Percentiles rank a stretch among this genome's conserved stretches.
Evolutionary conservation across 495 filamentous ascomycete genomes (phyloP).

Genomic region (Annulohypoxylon nitens): DNA sequence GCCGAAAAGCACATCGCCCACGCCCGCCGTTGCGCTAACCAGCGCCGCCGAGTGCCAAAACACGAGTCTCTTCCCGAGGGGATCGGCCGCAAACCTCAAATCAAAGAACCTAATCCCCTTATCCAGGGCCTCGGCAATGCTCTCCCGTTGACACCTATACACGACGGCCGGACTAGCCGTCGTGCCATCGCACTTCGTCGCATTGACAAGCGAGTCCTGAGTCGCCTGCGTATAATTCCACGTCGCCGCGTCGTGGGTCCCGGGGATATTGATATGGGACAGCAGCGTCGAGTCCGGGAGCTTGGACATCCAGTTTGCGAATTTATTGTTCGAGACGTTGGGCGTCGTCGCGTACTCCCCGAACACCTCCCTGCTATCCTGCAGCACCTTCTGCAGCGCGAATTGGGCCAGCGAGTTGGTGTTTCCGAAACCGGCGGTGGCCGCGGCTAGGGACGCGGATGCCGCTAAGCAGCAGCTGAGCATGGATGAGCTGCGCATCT

Average conservation of each 20-base stretch:
- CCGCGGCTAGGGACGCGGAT: neutral
- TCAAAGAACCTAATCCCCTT: conserved; percentile 67
- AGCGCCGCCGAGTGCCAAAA: conserved; percentile 66
- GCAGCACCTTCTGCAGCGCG: conserved; percentile 66
- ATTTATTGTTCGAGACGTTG: neutral
- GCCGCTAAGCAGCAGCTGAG: neutral
- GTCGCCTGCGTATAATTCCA: conserved; percentile 67
- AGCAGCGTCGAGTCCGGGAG: conserved; percentile 59
- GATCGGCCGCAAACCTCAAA: conserved; percentile 63
- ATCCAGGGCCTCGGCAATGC: conserved; percentile 57
- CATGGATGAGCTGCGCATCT: neutral
- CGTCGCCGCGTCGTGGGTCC: conserved; percentile 66
- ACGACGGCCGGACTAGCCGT: conserved; percentile 46
- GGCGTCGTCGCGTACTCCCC: conserved; percentile 58
- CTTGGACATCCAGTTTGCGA: conserved; percentile 62
- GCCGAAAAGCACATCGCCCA: conserved; percentile 64
- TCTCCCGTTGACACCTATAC: conserved; percentile 60
- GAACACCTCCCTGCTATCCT: conserved; percentile 63
- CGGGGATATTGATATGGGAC: conserved; percentile 66
- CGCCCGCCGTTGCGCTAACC: conserved; percentile 57
- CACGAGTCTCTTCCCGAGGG: conserved; percentile 58
- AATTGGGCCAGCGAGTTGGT: conserved; percentile 56
- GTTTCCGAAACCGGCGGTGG: conserved; percentile 7
- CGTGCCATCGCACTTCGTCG: conserved; percentile 57
- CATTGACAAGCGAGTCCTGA: conserved; percentile 53